A percentile compares a stretch with the other conserved stretches of the same genome.
These are phyloP conservation scores for Suillus spraguei DNA, from an alignment of 768 basidiomycete species.

Conservation along the genomic window DNA sequence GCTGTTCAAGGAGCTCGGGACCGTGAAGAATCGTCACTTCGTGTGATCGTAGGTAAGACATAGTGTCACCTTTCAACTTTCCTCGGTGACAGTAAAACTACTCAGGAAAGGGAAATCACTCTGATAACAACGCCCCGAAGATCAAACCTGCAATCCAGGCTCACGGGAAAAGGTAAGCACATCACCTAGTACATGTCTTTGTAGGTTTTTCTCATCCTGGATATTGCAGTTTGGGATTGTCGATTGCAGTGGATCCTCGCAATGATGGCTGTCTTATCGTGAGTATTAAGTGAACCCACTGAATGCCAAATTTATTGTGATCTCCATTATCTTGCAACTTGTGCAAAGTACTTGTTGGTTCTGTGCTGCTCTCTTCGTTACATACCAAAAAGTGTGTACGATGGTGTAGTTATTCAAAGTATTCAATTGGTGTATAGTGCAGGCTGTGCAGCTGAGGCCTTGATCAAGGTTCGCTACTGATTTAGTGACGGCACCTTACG, in stretches of 20 bases:
- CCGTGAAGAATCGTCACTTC: constrained; percentile 57
- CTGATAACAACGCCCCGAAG: constrained; percentile 69
- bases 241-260: constrained; percentile 70
- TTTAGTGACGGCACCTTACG: no score
- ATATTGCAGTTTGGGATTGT: constrained; percentile 53
- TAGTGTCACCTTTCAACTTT: neutral
- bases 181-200: neutral
- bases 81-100: neutral
- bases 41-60: constrained; percentile 76
- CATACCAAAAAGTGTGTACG: no score
- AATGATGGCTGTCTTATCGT: constrained; percentile 85
- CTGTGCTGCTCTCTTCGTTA: no score
- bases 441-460: no score
- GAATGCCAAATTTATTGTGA: neutral
- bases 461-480: no score
- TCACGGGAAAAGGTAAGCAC: constrained; percentile 70
- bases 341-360: neutral
- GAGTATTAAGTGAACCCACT: constrained; percentile 15
- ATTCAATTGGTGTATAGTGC: no score
- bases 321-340: neutral
- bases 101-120: constrained; percentile 84
- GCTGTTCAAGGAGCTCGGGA: constrained; percentile 65
- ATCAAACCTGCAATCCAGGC: constrained; percentile 87
- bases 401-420: no score
- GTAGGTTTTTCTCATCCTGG: neutral